phyloP scores from a whole-genome alignment of 805 yeast genomes.

The Metschnikowia gelsemii region DNA sequence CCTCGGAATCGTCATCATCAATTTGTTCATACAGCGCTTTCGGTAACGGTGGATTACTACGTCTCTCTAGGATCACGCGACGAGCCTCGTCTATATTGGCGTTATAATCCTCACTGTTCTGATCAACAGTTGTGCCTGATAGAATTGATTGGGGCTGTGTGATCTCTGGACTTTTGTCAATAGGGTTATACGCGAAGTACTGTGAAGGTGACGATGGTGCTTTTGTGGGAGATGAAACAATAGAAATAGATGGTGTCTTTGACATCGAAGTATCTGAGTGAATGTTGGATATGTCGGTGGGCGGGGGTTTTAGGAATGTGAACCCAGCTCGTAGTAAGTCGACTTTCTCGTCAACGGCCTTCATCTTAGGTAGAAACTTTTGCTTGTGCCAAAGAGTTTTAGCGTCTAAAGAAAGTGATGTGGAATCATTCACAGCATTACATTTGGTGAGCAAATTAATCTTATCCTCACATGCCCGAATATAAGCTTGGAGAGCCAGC shows the following conservation, averaged over 20 bases:
- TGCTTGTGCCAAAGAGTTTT: slow-evolving; percentile 29
- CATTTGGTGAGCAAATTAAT: slow-evolving; percentile 30
- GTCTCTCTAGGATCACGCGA: slow-evolving; percentile 14
- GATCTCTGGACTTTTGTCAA: not conserved
- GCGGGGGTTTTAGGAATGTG: slow-evolving; percentile 18
- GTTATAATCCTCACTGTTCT: slow-evolving; percentile 1
- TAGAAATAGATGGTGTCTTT: slow-evolving; percentile 7
- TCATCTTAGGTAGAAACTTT: slow-evolving; percentile 28
- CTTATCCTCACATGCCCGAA: slow-evolving; percentile 28
- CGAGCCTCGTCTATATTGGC: slow-evolving; percentile 24
- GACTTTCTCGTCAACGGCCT: slow-evolving; percentile 19
- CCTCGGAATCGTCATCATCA: slow-evolving; percentile 19
- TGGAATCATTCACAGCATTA: slow-evolving; percentile 34
- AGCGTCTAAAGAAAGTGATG: slow-evolving; percentile 39
- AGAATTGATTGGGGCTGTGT: not conserved
- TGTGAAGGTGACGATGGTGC: not conserved
- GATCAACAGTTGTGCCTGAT: slow-evolving; percentile 4
- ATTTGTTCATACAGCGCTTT: not conserved
- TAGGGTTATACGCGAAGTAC: not conserved
- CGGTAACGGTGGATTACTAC: slow-evolving; percentile 2
- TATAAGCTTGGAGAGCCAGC: slow-evolving; percentile 23
- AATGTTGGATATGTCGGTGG: slow-evolving; percentile 14
- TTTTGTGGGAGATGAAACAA: slow-evolving; percentile 9
- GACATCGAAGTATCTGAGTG: slow-evolving; percentile 9
- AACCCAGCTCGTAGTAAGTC: slow-evolving; percentile 12